Evolutionary conservation across 495 filamentous ascomycete species (phyloP).

Genomic region (Penicillium fimorum): DNA sequence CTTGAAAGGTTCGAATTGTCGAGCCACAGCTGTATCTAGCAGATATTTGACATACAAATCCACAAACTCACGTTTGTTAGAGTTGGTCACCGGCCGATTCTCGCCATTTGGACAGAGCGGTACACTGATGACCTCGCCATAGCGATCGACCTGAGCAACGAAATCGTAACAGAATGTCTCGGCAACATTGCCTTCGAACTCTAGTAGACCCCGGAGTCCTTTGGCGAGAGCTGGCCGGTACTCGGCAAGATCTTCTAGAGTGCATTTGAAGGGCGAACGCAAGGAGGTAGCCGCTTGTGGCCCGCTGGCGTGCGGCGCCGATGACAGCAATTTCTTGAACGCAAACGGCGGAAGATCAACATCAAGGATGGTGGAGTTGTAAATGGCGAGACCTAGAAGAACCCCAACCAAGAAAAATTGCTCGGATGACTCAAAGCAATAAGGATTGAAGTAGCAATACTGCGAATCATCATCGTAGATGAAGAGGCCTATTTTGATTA

Average conservation of each 20-base stretch:
- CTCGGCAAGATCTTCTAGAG: slow-evolving; percentile 81
- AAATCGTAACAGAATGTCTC: slow-evolving; percentile 82
- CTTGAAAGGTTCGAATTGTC: slow-evolving; percentile 95
- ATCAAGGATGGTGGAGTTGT: slow-evolving; percentile 95
- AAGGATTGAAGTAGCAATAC: slow-evolving; percentile 94
- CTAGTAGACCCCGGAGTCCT: slow-evolving; percentile 73
- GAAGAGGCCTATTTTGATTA: slow-evolving; percentile 66
- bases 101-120: slow-evolving; percentile 77
- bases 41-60: slow-evolving; percentile 81
- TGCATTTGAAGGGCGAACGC: slow-evolving; percentile 65
- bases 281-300: slow-evolving; percentile 50
- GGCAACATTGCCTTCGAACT: slow-evolving; percentile 84
- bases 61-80: slow-evolving; percentile 84
- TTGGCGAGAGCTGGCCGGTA: slow-evolving; percentile 75
- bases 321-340: slow-evolving; percentile 81
- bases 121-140: slow-evolving; percentile 62
- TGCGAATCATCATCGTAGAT: slow-evolving; percentile 92
- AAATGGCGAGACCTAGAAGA: slow-evolving; percentile 86
- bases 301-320: slow-evolving; percentile 56
- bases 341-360: slow-evolving; percentile 89
- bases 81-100: slow-evolving; percentile 74
- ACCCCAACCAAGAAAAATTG: slow-evolving; percentile 92
- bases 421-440: slow-evolving; percentile 88
- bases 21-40: slow-evolving; percentile 72
- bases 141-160: slow-evolving; percentile 72